Base-by-base conservation (phyloP, 2,329 filamentous ascomycete species). In the Cladosporium halotolerans region DNA sequence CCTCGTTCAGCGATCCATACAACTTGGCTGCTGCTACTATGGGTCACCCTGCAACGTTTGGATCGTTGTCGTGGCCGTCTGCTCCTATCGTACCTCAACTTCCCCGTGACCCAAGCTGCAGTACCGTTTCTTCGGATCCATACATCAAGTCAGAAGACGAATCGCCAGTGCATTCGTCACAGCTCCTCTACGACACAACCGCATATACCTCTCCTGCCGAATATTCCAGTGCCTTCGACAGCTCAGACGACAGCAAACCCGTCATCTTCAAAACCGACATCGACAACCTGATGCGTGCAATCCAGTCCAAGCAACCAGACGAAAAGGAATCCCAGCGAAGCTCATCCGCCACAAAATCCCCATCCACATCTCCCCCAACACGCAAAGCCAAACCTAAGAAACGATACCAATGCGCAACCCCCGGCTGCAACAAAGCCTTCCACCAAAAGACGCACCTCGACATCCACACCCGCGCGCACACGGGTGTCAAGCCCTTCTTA, bases 361-460 rank as follows among this genome's bases (percentile, higher is more conserved):
- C 23, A 6, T 42, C n/a, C n/a, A 18, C 31, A 38, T 13, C 43
- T 55, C 34, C 34, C n/a, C 14, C 39, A 9, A 4, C 47, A 5
- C 38, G 11, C 2, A 42, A 14, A 9, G 45, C 63, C 63, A 58
- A 65, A 63, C 38, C 72, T 54, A 77, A 79, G 63, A 93, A 84
- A 69, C 75, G 83, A 63, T 90, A 92, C 68, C 73, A 80, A 14
- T 99, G 93, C 71, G 79, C 78, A 16, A 78, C 89, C 38, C 79
- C 83, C 7, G 81, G 81, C 39, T 97, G 92, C 70, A 76, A 78
- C 61, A 95, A 93, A 75, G 83, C 80, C 57, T 97, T 96, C 70
- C 83, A 82, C 55, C 92, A 97, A 67, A 95, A 92, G 72, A 96
- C 91, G 1, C 92, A 97, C 63, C 79, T 96, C 9, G 87, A 93